Base-by-base conservation (phyloP, 73 alveolate species). In the Uronychia setigera region DNA sequence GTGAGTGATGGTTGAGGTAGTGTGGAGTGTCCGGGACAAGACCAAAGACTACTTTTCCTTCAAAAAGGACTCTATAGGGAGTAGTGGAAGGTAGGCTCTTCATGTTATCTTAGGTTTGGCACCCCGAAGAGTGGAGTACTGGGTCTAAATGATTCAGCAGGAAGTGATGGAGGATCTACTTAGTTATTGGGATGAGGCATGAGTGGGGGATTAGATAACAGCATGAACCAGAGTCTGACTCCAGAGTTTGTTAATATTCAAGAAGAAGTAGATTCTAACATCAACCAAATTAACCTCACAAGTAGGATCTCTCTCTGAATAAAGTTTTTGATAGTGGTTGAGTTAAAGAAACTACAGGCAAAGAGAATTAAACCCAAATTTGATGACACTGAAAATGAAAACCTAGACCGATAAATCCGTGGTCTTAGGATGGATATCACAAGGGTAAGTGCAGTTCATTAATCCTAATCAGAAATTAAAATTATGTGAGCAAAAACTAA, bases 301-400 rank as follows among this genome's bases (percentile, higher is more conserved):
- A 46, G 67, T 46, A 46, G 19, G 67, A 46, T n/a, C n/a, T n/a
- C n/a, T n/a, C 67, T 19, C 67, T 46, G 19, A 46, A 19, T 19
- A 46, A 19, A 5, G 67, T 5, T 11, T 46, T 19, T 46, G 19
- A 46, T 46, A 46, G 67, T 46, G 67, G 67, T 46, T 46, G 67
- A 76, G 32, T 28, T 31, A 30, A 76, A 9, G 29, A 76, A 76
- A 30, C 81, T 76, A 5, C 59, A 76, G 81, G 32, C 28, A 9
- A 28, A 76, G 31, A 26, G 81, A 28, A 31, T 76, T 1, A 26
- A 31, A 5, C 81, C 81, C 9, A 76, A 76, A 30, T 76, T 76
- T 30, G 81, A 76, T 76, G 81, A 76, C 59, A 32, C 28, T 5
- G 81, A 76, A 30, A 76, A 76, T 30, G 59, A 26, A 5, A 25